Base-by-base conservation (phyloP, 1,139 yeast species). In the Keqinozyma sinolaborantium region DNA sequence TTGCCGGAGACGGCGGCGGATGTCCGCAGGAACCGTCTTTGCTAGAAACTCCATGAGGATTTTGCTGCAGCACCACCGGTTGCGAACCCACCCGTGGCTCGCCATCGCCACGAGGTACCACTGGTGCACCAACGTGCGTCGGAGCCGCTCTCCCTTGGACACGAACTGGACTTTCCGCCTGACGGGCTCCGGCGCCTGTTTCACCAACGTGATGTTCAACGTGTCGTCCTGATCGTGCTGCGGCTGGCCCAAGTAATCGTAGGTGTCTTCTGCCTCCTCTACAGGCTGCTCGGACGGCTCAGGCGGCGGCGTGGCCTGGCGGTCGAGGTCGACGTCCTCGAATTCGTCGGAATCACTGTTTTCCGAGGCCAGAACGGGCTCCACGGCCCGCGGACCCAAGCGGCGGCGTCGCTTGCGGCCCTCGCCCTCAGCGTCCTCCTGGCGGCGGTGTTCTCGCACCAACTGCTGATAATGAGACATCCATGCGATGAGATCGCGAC, bases 61-160 rank as follows among this genome's bases (percentile, higher is more conserved):
- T 3, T 53, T 45, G 45, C 79, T 76, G 40, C 77, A 78, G 39
- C 88, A 73, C 95, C 95, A 87, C n/a, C 58, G 46, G 51, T 87
- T 90, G 12, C 95, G 64, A 2, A 76, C 45, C 1, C 68, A 64
- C 0, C 87, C 94, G 53, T 84, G 95, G 3, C 70, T 54, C 20
- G 83, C 51, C 71, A 85, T 72, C 27, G 73, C 51, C 11, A 75
- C 60, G 3, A 90, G 44, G 41, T 77, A 75, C 36, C 72, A 47
- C 56, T 77, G 71, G 52, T 90, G 97, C n/a, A 79, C 57, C 0
- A 53, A 41, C 29, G 62, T 58, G 18, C 96, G 60, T 25, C 50
- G 56, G 1, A 51, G 49, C 16, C 83, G 62, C 43, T 83, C 90
- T 29, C 73, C 80, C 36, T 64, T 69, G 21, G 72, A 46, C 15